phyloP scores from a whole-genome alignment of 495 filamentous ascomycete genomes.

The Lindgomyces ingoldianus region DNA sequence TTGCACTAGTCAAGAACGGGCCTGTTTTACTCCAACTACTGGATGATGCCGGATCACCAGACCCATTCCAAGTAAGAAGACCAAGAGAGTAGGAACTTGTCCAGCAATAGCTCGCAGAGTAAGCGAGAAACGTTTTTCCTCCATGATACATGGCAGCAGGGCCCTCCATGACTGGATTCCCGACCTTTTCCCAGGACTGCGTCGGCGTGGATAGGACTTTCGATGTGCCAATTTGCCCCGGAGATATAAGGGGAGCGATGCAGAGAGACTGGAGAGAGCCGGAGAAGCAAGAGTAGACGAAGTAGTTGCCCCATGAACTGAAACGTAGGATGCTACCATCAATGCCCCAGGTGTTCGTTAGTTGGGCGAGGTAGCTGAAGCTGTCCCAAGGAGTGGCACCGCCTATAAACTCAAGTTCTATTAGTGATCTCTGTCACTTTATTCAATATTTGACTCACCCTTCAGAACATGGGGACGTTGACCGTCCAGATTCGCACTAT shows the following conservation, averaged over 20 bases:
- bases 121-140: slow-evolving; percentile 53
- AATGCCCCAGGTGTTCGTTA: slow-evolving; percentile 52
- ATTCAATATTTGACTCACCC: too few species aligned
- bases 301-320: slow-evolving; percentile 45
- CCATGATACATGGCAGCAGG: slow-evolving; percentile 52
- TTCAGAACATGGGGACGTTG: slow-evolving; percentile 49
- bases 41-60: slow-evolving; percentile 44
- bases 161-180: slow-evolving; percentile 59
- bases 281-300: slow-evolving; percentile 53
- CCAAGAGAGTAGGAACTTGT: slow-evolving; percentile 55
- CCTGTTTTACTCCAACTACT: slow-evolving; percentile 51
- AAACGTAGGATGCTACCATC: slow-evolving; percentile 50
- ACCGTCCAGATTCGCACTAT: slow-evolving; percentile 4
- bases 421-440: too few species aligned
- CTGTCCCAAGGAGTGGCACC: slow-evolving; percentile 49
- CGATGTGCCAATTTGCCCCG: slow-evolving; percentile 37
- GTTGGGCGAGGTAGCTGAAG: slow-evolving; percentile 45
- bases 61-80: slow-evolving; percentile 50
- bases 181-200: slow-evolving; percentile 52
- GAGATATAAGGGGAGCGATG: slow-evolving; percentile 46
- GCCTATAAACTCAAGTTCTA: too few species aligned
- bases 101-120: slow-evolving; percentile 57
- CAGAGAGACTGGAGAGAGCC: slow-evolving; percentile 51
- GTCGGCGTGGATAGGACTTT: slow-evolving; percentile 51
- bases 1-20: slow-evolving; percentile 43